Base-by-base conservation (phyloP, 768 basidiomycete species). In the Lactarius akahatsu region DNA sequence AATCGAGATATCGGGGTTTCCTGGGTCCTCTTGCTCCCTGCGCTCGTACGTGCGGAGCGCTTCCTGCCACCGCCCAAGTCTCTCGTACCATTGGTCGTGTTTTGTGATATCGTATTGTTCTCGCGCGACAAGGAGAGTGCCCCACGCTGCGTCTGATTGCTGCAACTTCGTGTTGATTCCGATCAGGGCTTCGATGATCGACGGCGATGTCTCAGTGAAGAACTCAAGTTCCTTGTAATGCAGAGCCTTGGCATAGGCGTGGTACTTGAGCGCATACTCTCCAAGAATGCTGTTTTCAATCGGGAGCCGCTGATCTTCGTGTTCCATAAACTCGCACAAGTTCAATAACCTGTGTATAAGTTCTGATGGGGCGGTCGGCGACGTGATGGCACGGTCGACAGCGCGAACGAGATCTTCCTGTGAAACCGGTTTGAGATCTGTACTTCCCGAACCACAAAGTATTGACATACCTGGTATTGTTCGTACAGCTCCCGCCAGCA, bases 141-240 rank as follows among this genome's bases (percentile, higher is more conserved):
- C 97, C 92, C 94, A 96, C 2, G 97, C 97, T 6, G 96, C 96
- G 72, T 99, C 97, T 62, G 94, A 93, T 74, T 98, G 97, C 74
- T 98, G 96, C 1, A 99, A 83, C 71, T 91, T 91, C 47, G 94
- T 96, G 78, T 98, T 99, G 76, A 99, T 95, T 26, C 92, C 88
- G 73, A 99, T 97, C 13, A 99, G 83, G 15, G 93, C 88, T 73
- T 98, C 96, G 70, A 99, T 92, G 59, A 96, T 93, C 32, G 88
- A 83, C 0, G 94, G 88, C 0, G 92, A 93, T 0, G 93, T 90
- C 73, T 96, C 96, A 6, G 89, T 86, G 74, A 97, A 96, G 77
- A 92, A 98, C 76, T 99, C 96, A 41, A 96, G 83, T 72, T 99
- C 97, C 76, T 98, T 98, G 81, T 98, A 99, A 75, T 99, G 97